Conservation (phyloP, 139 green algal species). For the Trebouxia sp. region DNA sequence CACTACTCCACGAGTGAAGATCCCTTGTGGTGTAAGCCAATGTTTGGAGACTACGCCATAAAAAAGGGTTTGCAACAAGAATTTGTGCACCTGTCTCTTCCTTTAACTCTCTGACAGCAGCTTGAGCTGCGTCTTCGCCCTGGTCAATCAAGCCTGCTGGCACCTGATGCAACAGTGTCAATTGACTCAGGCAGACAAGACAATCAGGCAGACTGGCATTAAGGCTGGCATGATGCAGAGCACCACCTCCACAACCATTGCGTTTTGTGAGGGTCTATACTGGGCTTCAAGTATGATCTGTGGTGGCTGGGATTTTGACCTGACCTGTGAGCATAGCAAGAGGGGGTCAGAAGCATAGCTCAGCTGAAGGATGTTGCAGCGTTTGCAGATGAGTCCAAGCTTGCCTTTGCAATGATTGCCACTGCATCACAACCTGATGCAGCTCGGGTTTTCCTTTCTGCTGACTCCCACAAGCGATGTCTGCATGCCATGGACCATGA, state of each 20-base stretch:
- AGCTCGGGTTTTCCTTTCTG: constrained; percentile 48
- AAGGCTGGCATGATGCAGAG: neutral
- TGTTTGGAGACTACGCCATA: too few relatives aligned
- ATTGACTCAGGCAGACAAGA: neutral
- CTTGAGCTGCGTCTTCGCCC: constrained; percentile 52
- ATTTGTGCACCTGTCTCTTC: constrained; percentile 63
- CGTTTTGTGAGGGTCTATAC: constrained; percentile 51
- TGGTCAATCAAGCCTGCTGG: constrained; percentile 68
- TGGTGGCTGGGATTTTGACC: constrained; percentile 19
- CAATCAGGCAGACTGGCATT: neutral
- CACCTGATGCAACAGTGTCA: constrained; percentile 43
- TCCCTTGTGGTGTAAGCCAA: neutral
- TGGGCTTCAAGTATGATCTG: constrained; percentile 47
- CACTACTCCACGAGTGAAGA: neutral
- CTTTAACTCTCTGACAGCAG: constrained; percentile 65
- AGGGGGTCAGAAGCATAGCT: neutral
- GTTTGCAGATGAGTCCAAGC: too few relatives aligned
- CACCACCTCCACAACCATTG: constrained; percentile 53
- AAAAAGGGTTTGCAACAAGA: neutral
- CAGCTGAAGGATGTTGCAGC: neutral
- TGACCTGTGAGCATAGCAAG: constrained; percentile 24
- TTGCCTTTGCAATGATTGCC: constrained; percentile 46
- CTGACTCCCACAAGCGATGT: constrained; percentile 52
- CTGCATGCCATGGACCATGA: neutral
- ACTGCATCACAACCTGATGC: constrained; percentile 46